Conservation (phyloP, 768 basidiomycete genomes). For the Boletus sensibilis region DNA sequence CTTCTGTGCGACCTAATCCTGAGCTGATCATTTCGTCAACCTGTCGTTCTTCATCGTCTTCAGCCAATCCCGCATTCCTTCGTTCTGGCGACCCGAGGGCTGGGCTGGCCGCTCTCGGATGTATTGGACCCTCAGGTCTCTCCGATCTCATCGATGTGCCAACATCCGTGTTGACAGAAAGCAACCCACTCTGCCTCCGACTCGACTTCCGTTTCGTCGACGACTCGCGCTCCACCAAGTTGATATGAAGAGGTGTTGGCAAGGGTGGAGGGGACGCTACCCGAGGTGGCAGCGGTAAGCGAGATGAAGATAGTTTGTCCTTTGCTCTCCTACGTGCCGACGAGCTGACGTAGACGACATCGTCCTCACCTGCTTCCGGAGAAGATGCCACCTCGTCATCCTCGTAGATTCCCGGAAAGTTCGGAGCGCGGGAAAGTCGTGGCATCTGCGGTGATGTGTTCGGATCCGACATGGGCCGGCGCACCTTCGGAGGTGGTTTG, state of each 20-base stretch:
- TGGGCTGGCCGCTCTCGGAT: slow-evolving; percentile 62
- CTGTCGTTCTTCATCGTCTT: slow-evolving; percentile 55
- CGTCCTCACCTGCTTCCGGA: slow-evolving; percentile 42
- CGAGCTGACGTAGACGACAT: slow-evolving; percentile 38
- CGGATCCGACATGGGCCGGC: slow-evolving; percentile 44
- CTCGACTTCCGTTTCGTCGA: slow-evolving; percentile 24
- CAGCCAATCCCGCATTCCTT: slow-evolving; percentile 53
- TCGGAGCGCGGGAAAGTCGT: slow-evolving; percentile 64
- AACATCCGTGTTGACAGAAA: slow-evolving; percentile 41
- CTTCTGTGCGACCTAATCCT: slow-evolving; percentile 15
- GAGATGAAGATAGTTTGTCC: slow-evolving; percentile 48
- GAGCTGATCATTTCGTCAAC: slow-evolving; percentile 26
- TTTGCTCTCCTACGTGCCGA: slow-evolving; percentile 44
- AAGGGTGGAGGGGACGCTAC: slow-evolving; percentile 40
- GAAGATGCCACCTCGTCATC: slow-evolving; percentile 58
- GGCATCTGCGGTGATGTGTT: slow-evolving; percentile 48
- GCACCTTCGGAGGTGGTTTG: slow-evolving; percentile 50
- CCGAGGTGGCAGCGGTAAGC: slow-evolving; percentile 47
- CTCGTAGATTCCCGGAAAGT: slow-evolving; percentile 63
- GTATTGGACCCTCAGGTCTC: slow-evolving; percentile 35
- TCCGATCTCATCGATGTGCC: slow-evolving; percentile 29
- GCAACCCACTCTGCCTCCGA: slow-evolving; percentile 51
- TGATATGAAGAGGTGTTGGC: slow-evolving; percentile 33
- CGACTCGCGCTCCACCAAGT: slow-evolving; percentile 37
- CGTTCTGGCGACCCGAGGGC: slow-evolving; percentile 64